These are phyloP conservation scores for Amauroascus niger DNA, from an alignment of 2,329 filamentous ascomycete genomes.

Conservation along the genomic window DNA sequence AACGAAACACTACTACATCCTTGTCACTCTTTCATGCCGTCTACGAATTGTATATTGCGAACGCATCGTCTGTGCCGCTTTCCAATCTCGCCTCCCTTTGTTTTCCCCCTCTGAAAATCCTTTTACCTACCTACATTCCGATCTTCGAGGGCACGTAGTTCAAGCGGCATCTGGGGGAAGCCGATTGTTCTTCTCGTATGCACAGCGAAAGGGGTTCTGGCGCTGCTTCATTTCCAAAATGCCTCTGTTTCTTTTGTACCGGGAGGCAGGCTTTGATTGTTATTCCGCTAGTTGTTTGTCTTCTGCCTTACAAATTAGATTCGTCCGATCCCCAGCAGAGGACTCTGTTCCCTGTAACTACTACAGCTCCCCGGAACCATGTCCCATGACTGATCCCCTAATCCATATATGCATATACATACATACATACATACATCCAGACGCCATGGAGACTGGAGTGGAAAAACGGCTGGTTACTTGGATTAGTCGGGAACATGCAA, in stretches of 20 bases:
- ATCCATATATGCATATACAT: background rate
- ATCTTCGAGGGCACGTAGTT: no score
- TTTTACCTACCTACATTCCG: no score
- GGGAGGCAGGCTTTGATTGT: no score
- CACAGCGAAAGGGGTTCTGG: conserved; percentile 20
- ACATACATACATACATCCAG: no score
- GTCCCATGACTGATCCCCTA: no score
- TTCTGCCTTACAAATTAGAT: background rate
- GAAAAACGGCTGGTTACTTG: no score
- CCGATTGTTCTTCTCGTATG: background rate
- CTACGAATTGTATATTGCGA: background rate
- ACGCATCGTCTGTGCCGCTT: background rate
- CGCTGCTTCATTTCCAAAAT: conserved; percentile 23
- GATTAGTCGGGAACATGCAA: no score
- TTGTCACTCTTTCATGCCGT: background rate
- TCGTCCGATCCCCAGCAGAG: background rate
- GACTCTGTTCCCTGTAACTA: no score
- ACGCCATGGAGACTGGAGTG: no score
- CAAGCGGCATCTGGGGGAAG: background rate
- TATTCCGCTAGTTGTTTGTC: background rate
- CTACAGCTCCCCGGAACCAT: no score
- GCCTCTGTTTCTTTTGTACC: background rate
- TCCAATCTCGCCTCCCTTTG: background rate
- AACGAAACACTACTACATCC: background rate
- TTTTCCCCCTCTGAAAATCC: no score